phyloP scores from a whole-genome alignment of 306 rosid species.

The Inga leiocalycina region DNA sequence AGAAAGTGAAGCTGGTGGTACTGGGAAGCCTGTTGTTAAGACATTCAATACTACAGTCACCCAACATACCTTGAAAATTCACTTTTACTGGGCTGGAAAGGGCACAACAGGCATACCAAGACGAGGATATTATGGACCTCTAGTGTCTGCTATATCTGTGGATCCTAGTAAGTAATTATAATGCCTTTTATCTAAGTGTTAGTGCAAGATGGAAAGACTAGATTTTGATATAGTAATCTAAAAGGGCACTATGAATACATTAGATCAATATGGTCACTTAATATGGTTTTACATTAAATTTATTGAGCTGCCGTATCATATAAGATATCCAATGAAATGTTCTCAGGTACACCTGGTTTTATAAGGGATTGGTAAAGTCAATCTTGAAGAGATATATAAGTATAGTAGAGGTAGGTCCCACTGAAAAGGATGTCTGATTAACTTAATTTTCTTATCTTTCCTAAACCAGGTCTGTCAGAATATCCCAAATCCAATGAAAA shows the following conservation, averaged over 20 bases:
- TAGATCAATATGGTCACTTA: not conserved
- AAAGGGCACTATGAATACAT: not conserved
- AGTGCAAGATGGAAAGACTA: not conserved
- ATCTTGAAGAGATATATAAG: not conserved
- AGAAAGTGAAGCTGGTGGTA: not conserved
- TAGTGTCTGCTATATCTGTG: conserved; percentile 2
- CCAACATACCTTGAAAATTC: conserved; percentile 5
- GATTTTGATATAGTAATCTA: not conserved
- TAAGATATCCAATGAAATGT: not conserved
- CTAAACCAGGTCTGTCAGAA: not conserved
- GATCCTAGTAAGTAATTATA: not conserved
- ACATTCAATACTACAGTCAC: not conserved
- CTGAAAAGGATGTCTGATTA: not conserved
- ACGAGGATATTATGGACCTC: conserved; percentile 1
- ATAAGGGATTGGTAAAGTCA: not conserved
- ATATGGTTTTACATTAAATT: not conserved
- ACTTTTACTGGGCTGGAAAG: conserved; percentile 1
- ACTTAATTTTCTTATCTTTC: not conserved
- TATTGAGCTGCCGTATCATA: not conserved
- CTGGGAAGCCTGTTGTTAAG: not conserved
- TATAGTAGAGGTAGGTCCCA: not conserved
- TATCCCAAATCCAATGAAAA: not conserved
- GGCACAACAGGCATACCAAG: not conserved
- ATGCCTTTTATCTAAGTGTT: not conserved
- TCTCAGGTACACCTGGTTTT: not conserved